Percentiles rank a stretch among this genome's conserved stretches.
phyloP scores from a whole-genome alignment of 345 rosid genomes.

The Linum trigynum region DNA sequence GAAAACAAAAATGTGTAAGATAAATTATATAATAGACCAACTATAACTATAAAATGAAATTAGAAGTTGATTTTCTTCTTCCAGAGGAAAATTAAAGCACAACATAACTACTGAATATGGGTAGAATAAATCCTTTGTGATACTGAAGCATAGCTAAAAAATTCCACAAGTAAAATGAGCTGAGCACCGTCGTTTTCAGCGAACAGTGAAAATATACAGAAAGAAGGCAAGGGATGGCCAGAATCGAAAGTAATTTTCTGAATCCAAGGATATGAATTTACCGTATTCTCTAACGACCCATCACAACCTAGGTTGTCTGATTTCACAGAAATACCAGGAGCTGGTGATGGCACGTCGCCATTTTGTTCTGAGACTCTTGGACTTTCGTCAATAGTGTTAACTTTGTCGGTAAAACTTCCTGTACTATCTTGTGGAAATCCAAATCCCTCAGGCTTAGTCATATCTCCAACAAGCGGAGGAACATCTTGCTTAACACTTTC shows the following conservation, averaged over 20 bases:
- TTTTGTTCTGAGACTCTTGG: conserved; percentile 33
- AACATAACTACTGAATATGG: not conserved
- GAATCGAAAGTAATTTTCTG: conserved; percentile 9
- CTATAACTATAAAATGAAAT: conserved; percentile 1
- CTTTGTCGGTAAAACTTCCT: conserved; percentile 27
- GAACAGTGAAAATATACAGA: not conserved
- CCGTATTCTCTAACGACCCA: conserved; percentile 45
- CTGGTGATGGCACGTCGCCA: conserved; percentile 27
- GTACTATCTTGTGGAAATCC: conserved; percentile 27
- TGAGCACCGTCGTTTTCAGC: not conserved
- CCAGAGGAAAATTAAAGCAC: not conserved
- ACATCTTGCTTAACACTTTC: conserved; percentile 20
- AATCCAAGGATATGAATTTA: conserved; percentile 31
- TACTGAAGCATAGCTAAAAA: not conserved
- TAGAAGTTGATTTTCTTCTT: not conserved
- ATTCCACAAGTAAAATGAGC: not conserved
- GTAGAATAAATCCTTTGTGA: not conserved
- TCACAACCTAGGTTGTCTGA: conserved; percentile 35
- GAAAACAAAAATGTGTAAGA: conserved; percentile 22
- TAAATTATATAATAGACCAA: conserved; percentile 13
- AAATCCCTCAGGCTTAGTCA: conserved; percentile 26
- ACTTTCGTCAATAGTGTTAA: conserved; percentile 23
- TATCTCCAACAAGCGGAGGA: conserved; percentile 17
- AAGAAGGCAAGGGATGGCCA: not conserved
- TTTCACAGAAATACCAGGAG: conserved; percentile 29